Base-by-base conservation (phyloP, 1,284 basidiomycete genomes). In the Tilletia caries region DNA sequence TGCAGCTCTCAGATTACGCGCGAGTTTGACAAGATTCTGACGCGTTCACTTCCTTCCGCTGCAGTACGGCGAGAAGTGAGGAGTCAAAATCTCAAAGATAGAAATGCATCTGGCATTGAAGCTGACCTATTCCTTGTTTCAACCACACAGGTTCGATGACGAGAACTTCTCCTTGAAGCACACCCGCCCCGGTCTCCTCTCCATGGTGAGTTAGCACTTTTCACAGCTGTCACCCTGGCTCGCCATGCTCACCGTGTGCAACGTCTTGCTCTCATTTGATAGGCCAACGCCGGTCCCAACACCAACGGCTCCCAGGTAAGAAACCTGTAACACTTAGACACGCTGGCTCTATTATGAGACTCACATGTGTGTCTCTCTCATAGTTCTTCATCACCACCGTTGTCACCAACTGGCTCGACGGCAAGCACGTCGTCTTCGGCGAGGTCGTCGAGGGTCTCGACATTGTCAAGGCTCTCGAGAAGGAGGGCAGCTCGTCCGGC, bases 201-300 rank as follows among this genome's bases (percentile, higher is more conserved):
- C 71, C 32, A 77, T 80, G 76, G 58, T 62, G 29, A 62, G 58
- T 23, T 29, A 20, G 23, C 33, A 2, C 20, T 29, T 41, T 41
- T 32, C 27, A 41, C 20, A 37, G 32, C 4, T 48, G 1, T 2
- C 29, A 46, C 13, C 1, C 44, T 23, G 32, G 20, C 15, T 6
- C 27, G 3, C 64, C 41, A 50, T 20, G n/a, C 12, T 41, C 2
- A 23, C 10, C 6, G 12, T 6, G n/a, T 27, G 23, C 13, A 1
- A 23, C 37, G 32, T 64, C 66, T 10, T 32, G 69, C 25, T 66
- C 68, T 32, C 67, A 67, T 64, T 1, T 23, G 10, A 20, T n/a
- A 62, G 58, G 71, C 71, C 66, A 72, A 72, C 62, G 69, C 71
- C 41, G 71, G 37, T 18, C 70, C 90, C 89, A 80, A 82, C 75